A percentile compares a stretch with the other conserved stretches of the same genome.
phyloP scores from a whole-genome alignment of 306 rosid genomes.

The Nissolia schottii region DNA sequence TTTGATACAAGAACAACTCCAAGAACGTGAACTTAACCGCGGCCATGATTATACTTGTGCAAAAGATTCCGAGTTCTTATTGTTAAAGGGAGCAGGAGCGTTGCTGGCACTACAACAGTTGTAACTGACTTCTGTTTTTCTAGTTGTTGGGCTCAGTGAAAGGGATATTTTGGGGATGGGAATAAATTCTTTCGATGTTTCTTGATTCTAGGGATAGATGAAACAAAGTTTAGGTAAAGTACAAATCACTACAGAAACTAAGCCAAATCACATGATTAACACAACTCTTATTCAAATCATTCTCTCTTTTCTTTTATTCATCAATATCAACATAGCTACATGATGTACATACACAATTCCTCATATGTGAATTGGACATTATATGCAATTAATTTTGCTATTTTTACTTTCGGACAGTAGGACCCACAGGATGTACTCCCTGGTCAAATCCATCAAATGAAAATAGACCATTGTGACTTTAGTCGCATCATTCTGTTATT shows the following conservation, averaged over 20 bases:
- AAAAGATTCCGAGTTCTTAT: background rate
- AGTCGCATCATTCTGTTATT: background rate
- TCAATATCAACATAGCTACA: background rate
- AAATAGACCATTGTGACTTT: background rate
- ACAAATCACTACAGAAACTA: background rate
- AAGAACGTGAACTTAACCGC: no score
- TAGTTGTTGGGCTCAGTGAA: background rate
- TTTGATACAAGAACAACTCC: no score
- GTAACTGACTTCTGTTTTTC: background rate
- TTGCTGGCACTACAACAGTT: background rate
- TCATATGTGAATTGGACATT: background rate
- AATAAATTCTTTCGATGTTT: background rate
- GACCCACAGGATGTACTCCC: background rate
- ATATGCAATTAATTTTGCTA: background rate
- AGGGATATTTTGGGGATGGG: conserved; percentile 16
- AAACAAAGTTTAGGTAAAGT: background rate
- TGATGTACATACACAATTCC: no score
- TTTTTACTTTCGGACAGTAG: background rate
- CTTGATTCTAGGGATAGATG: background rate
- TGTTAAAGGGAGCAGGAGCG: background rate
- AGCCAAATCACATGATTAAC: background rate
- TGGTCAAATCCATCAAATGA: background rate
- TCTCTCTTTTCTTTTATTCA: background rate
- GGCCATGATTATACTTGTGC: no score
- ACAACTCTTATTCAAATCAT: background rate